These are phyloP conservation scores for Neurospora sp. DNA, from an alignment of 495 filamentous ascomycete genomes.

Conservation along the genomic window DNA sequence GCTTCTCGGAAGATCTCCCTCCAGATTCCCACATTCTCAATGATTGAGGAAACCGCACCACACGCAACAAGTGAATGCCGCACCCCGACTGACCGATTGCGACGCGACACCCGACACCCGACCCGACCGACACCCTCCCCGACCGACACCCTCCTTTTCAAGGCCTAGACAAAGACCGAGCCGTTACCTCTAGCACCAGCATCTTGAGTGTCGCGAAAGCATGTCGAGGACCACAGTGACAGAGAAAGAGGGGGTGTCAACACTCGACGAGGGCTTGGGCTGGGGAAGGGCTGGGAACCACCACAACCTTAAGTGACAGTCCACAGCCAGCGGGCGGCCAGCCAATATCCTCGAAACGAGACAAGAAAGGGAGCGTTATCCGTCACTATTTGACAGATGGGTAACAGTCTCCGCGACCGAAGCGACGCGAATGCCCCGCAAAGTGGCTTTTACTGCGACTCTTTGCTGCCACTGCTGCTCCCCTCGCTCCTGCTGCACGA, in stretches of 20 bases:
- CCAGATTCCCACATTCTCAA: not conserved
- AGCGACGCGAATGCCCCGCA: not conserved
- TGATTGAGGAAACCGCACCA: not conserved
- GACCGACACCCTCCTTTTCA: not conserved
- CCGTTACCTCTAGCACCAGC: not conserved
- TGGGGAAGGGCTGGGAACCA: not conserved
- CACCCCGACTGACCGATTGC: not conserved
- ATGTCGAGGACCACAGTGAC: not conserved
- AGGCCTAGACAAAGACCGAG: not conserved
- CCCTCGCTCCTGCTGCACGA: not conserved
- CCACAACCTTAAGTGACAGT: not conserved
- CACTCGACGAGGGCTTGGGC: not conserved
- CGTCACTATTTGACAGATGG: not conserved
- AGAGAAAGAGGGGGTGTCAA: not conserved
- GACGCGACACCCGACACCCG: not conserved
- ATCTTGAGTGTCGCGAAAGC: not conserved
- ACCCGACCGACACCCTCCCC: not conserved
- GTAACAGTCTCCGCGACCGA: not conserved
- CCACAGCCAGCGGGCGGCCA: not conserved
- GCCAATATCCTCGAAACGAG: not conserved
- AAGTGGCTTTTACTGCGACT: not conserved
- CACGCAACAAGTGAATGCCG: not conserved
- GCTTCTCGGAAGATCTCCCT: not conserved
- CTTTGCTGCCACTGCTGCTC: not conserved
- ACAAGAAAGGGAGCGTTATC: not conserved